Percentiles rank a stretch among this genome's conserved stretches.
phyloP scores from a whole-genome alignment of 768 basidiomycete genomes.

The Psilocybe subaeruginosa region DNA sequence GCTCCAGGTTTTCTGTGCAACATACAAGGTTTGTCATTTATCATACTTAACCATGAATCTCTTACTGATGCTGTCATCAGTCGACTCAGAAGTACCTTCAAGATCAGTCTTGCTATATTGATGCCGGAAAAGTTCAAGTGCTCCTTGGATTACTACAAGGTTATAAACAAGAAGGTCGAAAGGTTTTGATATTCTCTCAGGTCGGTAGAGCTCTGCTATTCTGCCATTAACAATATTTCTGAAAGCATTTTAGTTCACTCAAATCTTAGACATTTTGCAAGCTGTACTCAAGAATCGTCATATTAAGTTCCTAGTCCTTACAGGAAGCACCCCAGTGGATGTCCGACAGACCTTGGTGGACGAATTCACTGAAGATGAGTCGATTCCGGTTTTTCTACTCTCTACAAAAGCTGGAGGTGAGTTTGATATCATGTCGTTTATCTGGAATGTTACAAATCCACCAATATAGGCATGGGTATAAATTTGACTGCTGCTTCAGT shows the following conservation, averaged over 20 bases:
- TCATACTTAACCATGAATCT: not conserved
- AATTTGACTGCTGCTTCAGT: conserved; percentile 96
- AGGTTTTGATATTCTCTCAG: conserved; percentile 94
- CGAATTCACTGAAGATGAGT: conserved; percentile 88
- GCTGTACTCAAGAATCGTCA: conserved; percentile 72
- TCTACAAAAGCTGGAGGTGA: conserved; percentile 88
- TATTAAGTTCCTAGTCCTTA: conserved; percentile 81
- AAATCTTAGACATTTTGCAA: conserved; percentile 93
- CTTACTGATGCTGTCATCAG: conserved; percentile 32
- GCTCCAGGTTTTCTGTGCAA: conserved; percentile 81
- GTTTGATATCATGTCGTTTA: conserved; percentile 5
- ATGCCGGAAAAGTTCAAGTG: conserved; percentile 86
- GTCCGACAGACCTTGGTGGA: conserved; percentile 93
- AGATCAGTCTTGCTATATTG: conserved; percentile 72
- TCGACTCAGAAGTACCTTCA: conserved; percentile 78
- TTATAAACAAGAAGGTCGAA: conserved; percentile 70
- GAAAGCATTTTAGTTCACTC: conserved; percentile 72
- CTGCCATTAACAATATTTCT: not conserved
- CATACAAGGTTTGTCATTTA: conserved; percentile 73
- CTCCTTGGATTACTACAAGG: conserved; percentile 71
- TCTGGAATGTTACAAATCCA: not conserved
- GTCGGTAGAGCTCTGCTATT: conserved; percentile 39
- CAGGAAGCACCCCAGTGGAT: conserved; percentile 93
- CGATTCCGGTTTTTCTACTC: conserved; percentile 86
- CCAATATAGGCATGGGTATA: conserved; percentile 79